Percentiles rank a stretch among this genome's conserved stretches.
These are phyloP conservation scores for Oxyria digyna DNA, from an alignment of 148 eudicot genomes.

Conservation along the genomic window DNA sequence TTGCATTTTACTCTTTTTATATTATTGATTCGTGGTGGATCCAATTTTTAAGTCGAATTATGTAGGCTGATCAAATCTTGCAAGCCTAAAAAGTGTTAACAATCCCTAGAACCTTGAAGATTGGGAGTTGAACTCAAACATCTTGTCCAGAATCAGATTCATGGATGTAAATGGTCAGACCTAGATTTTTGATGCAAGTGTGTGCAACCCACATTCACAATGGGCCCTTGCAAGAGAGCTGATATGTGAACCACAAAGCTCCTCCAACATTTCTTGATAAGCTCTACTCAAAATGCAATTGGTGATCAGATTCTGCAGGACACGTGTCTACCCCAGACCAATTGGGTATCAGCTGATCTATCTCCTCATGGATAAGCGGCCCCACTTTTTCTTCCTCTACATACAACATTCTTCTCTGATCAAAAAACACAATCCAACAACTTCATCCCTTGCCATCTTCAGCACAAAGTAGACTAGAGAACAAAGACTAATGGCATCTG, in stretches of 20 bases:
- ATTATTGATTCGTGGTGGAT: too few species aligned
- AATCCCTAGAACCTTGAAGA: background rate
- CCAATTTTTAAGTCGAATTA: background rate
- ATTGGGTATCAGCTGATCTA: slow-evolving; percentile 20
- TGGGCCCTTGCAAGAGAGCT: background rate
- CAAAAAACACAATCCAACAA: background rate
- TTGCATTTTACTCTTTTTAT: too few species aligned
- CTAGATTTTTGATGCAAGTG: background rate
- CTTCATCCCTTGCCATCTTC: background rate
- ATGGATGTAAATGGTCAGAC: background rate
- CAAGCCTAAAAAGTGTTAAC: background rate
- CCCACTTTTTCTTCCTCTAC: background rate
- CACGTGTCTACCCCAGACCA: slow-evolving; percentile 6
- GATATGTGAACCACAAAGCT: slow-evolving; percentile 9
- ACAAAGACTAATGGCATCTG: slow-evolving; percentile 52
- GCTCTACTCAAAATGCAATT: background rate
- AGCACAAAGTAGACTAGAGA: background rate
- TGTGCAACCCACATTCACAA: background rate
- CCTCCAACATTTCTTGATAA: slow-evolving; percentile 2
- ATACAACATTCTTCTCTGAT: slow-evolving; percentile 5
- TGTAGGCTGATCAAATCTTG: background rate
- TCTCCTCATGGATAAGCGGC: slow-evolving; percentile 51
- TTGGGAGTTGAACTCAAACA: background rate
- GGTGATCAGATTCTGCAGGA: slow-evolving; percentile 7
- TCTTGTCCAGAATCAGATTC: background rate